Evolutionary conservation across 2,329 filamentous ascomycete species (phyloP), one percentile per base, ranked within the genome.

Genomic region (Fusarium verticillioides): DNA sequence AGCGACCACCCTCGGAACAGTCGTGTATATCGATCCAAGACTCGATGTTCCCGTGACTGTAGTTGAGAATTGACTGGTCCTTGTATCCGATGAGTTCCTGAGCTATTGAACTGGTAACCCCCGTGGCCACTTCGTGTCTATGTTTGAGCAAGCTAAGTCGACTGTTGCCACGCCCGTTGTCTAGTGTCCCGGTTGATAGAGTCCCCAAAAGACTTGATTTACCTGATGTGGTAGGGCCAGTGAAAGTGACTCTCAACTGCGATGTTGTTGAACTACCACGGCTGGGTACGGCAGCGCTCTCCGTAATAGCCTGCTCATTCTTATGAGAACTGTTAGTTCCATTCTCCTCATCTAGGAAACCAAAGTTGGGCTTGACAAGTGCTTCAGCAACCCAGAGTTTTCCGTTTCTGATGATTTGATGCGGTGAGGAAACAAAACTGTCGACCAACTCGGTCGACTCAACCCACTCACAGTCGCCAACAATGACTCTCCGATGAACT

Each of bases 11-110:
- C 68, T 92, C 90, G 2, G 94, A 90, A 54, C 91, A 89, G 42
- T 93, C 92, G 80, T 99, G 96, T 59, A 98, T 96, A 79, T 98
- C 96, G 60, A 94, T 91, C 96, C 96, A 99, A 1, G 95, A 95
- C 66, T 94, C 93, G 52, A 98, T 92, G 79, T 97, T 94, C 19
- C 91, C 92, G 67, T 93, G 92, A 7, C 93, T 92, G 80, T 97
- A 98, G 80, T 97, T 98, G 78, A 97, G 86, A 43, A 96, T 87
- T 15, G 79, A 79, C 32, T 79, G 79, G 8, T 85, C 83, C 46
- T 88, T 87, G 80, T 98, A 99, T 12, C 96, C 96, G 70, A 99
- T 89, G 15, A 99, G 86, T 81, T 98, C 96, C 78, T 98, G 96
- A 0, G 96, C 94, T 49, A 99, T 92, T 10, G 96, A 98, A 79